Percentiles rank a stretch among this genome's conserved stretches.
These are phyloP conservation scores for Aspergillus chevalieri DNA, from an alignment of 2,329 filamentous ascomycete genomes.

Conservation along the genomic window DNA sequence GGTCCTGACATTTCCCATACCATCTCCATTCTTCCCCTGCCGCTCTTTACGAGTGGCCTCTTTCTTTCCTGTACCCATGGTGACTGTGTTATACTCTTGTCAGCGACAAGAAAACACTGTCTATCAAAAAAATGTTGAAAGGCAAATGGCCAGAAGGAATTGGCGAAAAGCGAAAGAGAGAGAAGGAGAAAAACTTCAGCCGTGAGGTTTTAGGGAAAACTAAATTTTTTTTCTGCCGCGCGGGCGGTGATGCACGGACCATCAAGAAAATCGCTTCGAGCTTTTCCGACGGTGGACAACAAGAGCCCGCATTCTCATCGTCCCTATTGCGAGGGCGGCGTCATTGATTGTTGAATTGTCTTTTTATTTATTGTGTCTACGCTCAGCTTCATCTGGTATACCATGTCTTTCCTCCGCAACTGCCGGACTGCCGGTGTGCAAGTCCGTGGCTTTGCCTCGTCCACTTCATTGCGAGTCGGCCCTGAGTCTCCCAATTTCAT, in stretches of 20 bases:
- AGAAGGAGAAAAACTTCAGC: slow-evolving; percentile 11
- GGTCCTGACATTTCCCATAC: slow-evolving; percentile 81
- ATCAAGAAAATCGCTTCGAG: slow-evolving; percentile 33
- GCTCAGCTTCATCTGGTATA: slow-evolving; percentile 6
- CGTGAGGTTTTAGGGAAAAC: slow-evolving; percentile 17
- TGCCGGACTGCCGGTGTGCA: slow-evolving; percentile 32
- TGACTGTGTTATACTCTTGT: slow-evolving; percentile 21
- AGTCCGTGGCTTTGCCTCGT: slow-evolving; percentile 35
- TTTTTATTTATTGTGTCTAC: background rate
- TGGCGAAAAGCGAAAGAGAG: slow-evolving; percentile 28
- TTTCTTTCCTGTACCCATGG: slow-evolving; percentile 88
- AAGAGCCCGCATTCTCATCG: slow-evolving; percentile 13
- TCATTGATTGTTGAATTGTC: background rate
- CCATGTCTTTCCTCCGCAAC: slow-evolving; percentile 33
- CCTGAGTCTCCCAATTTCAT: slow-evolving; percentile 88
- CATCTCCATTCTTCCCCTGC: slow-evolving; percentile 78
- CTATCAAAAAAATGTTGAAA: slow-evolving; percentile 23
- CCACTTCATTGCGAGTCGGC: slow-evolving; percentile 30
- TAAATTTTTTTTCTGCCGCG: slow-evolving; percentile 25
- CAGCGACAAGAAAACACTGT: slow-evolving; percentile 13
- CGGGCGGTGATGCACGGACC: slow-evolving; percentile 31
- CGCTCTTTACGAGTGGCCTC: slow-evolving; percentile 75
- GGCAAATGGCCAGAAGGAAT: slow-evolving; percentile 17
- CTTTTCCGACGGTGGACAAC: slow-evolving; percentile 19
- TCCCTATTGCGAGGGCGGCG: background rate